Percentiles rank a stretch among this genome's conserved stretches.
Evolutionary conservation across 2,329 filamentous ascomycete species (phyloP).

Genomic region (Bipolaris oryzae): DNA sequence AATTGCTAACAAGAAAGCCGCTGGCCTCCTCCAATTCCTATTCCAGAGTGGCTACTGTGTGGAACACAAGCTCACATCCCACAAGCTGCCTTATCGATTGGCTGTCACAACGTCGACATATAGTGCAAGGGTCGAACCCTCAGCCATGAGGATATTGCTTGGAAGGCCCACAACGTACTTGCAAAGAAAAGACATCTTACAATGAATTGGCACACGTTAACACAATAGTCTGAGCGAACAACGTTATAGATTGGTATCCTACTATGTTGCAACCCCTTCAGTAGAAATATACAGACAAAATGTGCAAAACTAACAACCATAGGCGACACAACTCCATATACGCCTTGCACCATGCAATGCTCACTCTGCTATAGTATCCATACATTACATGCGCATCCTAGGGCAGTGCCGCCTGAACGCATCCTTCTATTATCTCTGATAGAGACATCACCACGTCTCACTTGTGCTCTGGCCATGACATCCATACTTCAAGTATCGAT

Average conservation of each 20-base stretch:
- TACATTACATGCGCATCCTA: slow-evolving; percentile 7
- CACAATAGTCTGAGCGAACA: not conserved
- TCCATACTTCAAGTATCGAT: not conserved
- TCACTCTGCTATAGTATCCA: slow-evolving; percentile 13
- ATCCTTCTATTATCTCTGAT: slow-evolving; percentile 1
- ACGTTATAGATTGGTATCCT: slow-evolving; percentile 16
- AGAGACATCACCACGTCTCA: not conserved
- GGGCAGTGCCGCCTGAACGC: not conserved
- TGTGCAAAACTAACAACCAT: slow-evolving; percentile 6
- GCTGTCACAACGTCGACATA: not conserved
- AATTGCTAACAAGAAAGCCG: not conserved
- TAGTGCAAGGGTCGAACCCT: not conserved
- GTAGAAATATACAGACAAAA: slow-evolving; percentile 1
- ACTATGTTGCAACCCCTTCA: slow-evolving; percentile 6
- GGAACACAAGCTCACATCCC: not conserved
- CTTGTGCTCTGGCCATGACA: not conserved
- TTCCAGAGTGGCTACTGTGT: not conserved
- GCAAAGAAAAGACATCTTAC: not conserved
- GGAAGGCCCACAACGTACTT: not conserved
- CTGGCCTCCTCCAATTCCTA: not conserved
- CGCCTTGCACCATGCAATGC: slow-evolving; percentile 35
- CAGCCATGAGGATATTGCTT: not conserved
- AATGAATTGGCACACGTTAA: not conserved
- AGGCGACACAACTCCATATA: slow-evolving; percentile 19
- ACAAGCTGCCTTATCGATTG: slow-evolving; percentile 1